Percentiles rank a stretch among this genome's conserved stretches.
Conservation (phyloP, 768 basidiomycete species). For the Peribolospora baueri region DNA sequence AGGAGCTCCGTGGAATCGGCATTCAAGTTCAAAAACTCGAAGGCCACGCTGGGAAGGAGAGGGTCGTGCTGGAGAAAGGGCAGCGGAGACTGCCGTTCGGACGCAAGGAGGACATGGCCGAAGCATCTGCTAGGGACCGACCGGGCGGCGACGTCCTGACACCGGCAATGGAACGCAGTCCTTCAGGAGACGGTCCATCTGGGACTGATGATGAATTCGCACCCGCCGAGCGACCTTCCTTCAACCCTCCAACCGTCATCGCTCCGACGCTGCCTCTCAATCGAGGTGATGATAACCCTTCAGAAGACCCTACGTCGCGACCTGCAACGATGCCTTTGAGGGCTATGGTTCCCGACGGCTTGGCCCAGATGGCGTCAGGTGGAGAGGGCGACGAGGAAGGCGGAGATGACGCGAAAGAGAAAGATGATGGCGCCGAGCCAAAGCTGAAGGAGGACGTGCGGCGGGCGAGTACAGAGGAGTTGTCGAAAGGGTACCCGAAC, state of each 20-base stretch:
- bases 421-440: no score
- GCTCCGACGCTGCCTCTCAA: not conserved
- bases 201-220: not conserved
- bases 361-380: no score
- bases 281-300: not conserved
- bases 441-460: no score
- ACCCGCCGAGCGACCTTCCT: not conserved
- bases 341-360: no score
- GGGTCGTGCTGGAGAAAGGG: slow-evolving; percentile 3
- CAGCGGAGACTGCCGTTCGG: slow-evolving; percentile 7
- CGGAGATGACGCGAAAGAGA: no score
- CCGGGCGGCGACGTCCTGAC: not conserved
- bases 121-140: not conserved
- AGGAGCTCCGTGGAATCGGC: slow-evolving; percentile 72
- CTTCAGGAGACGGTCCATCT: not conserved
- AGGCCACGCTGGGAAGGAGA: not conserved
- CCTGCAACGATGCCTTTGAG: no score
- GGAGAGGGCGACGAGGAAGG: no score
- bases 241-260: not conserved
- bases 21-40: slow-evolving; percentile 81
- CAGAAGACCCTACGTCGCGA: not conserved
- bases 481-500: no score
- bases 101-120: not conserved
- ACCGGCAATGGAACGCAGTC: not conserved
- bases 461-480: no score